Conservation (phyloP, 148 eudicot species). For the Euryodendron excelsum region DNA sequence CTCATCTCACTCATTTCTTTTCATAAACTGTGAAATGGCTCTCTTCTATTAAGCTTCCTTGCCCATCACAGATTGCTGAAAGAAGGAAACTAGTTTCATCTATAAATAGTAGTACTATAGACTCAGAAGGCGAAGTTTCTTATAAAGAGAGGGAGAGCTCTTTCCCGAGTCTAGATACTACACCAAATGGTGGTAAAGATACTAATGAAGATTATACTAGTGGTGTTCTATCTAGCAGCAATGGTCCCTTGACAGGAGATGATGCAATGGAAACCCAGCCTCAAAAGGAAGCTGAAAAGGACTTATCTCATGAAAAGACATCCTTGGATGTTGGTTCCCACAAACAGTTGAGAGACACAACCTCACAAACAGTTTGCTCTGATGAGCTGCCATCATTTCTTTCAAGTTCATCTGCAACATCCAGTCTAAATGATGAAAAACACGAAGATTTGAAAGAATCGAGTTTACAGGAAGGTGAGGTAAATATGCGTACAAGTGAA, state of each 20-base stretch:
- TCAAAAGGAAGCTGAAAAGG: slow-evolving; percentile 29
- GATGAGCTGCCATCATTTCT: slow-evolving; percentile 38
- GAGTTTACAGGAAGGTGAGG: slow-evolving; percentile 25
- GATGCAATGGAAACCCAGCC: slow-evolving; percentile 23
- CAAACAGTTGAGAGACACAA: slow-evolving; percentile 19
- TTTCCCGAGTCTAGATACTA: slow-evolving; percentile 24
- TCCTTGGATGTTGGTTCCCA: slow-evolving; percentile 22
- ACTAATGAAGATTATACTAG: slow-evolving; percentile 17
- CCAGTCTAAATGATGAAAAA: slow-evolving; percentile 29
- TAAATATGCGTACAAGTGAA: slow-evolving; percentile 39
- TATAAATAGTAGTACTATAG: slow-evolving; percentile 47
- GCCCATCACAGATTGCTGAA: slow-evolving; percentile 68
- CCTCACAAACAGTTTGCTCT: slow-evolving; percentile 29
- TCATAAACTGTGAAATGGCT: not conserved
- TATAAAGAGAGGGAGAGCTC: slow-evolving; percentile 24
- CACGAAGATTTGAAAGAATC: slow-evolving; percentile 31
- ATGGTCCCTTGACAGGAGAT: slow-evolving; percentile 20
- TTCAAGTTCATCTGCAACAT: slow-evolving; percentile 26
- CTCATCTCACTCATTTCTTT: slow-evolving; percentile 14
- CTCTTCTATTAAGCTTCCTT: slow-evolving; percentile 6
- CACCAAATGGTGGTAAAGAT: slow-evolving; percentile 21
- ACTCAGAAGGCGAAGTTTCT: slow-evolving; percentile 29
- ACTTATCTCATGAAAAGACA: slow-evolving; percentile 12
- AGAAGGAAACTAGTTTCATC: slow-evolving; percentile 71
- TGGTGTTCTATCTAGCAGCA: slow-evolving; percentile 23